Conservation (phyloP, 148 eudicot species). For the Rhododendron griersonianum region DNA sequence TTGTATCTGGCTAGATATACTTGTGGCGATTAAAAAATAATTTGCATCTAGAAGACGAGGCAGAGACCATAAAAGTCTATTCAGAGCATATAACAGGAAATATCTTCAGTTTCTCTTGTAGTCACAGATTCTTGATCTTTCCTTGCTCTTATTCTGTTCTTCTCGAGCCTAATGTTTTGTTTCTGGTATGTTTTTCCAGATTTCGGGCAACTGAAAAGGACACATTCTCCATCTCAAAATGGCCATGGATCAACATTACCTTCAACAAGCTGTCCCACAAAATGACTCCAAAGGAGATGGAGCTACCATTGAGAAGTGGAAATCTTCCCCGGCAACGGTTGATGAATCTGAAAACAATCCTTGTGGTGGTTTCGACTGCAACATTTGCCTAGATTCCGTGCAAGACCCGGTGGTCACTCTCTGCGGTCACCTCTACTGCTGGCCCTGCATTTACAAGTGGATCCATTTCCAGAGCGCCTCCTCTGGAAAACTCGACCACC, state of each 20-base stretch:
- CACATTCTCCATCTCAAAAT: not conserved
- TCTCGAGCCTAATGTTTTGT: slow-evolving; percentile 1
- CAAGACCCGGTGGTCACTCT: slow-evolving; percentile 81
- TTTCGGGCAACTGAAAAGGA: slow-evolving; percentile 3
- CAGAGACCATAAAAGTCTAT: not conserved
- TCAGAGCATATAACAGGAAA: not conserved
- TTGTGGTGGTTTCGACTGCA: slow-evolving; percentile 71
- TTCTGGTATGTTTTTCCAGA: slow-evolving; percentile 2
- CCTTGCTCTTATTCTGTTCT: not conserved
- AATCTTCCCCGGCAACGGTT: slow-evolving; percentile 20
- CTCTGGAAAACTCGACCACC: slow-evolving; percentile 23
- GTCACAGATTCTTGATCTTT: not conserved
- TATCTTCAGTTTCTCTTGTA: not conserved
- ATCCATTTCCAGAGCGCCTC: slow-evolving; percentile 37
- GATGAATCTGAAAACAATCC: slow-evolving; percentile 29
- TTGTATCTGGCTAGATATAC: not conserved
- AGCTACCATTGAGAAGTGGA: slow-evolving; percentile 20
- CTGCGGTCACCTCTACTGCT: slow-evolving; percentile 92
- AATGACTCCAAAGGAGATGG: slow-evolving; percentile 15
- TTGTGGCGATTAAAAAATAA: not conserved
- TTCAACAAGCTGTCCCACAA: slow-evolving; percentile 19
- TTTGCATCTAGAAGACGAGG: not conserved
- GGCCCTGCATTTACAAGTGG: slow-evolving; percentile 97
- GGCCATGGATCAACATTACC: slow-evolving; percentile 39
- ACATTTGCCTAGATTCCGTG: slow-evolving; percentile 73